phyloP scores from a whole-genome alignment of 148 eudicot species.

The Amaranthus palmeri region DNA sequence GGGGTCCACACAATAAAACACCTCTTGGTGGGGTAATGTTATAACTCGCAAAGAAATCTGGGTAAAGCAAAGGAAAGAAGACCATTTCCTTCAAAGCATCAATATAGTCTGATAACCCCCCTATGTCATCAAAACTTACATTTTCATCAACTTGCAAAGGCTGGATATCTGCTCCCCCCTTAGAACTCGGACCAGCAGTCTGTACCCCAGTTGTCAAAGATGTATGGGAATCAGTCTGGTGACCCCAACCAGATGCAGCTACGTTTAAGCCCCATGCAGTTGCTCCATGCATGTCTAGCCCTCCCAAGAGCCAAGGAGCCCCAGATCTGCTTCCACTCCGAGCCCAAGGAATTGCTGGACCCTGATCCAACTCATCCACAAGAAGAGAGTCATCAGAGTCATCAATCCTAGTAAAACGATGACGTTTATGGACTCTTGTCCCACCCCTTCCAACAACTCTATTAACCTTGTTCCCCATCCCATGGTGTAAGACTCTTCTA shows the following conservation, averaged over 20 bases:
- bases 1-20: slow-evolving; percentile 95
- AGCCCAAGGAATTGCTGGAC: slow-evolving; percentile 94
- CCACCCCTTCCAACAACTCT: slow-evolving; percentile 91
- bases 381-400: slow-evolving; percentile 99
- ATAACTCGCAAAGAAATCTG: slow-evolving; percentile 95
- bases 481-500: slow-evolving; percentile 84
- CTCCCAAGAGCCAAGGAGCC: slow-evolving; percentile 93
- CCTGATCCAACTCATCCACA: slow-evolving; percentile 97
- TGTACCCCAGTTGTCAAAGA: slow-evolving; percentile 70
- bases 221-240: slow-evolving; percentile 69
- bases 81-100: slow-evolving; percentile 98
- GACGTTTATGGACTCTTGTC: slow-evolving; percentile 84
- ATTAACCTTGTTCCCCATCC: slow-evolving; percentile 79
- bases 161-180: slow-evolving; percentile 99
- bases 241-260: slow-evolving; percentile 99
- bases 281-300: slow-evolving; percentile 76
- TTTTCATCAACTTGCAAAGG: slow-evolving; percentile 92
- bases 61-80: slow-evolving; percentile 90
- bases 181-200: slow-evolving; percentile 99
- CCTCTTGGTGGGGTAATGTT: slow-evolving; percentile 98
- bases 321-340: slow-evolving; percentile 82
- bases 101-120: slow-evolving; percentile 90
- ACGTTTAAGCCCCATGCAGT: slow-evolving; percentile 83
- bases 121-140: slow-evolving; percentile 90
- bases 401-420: slow-evolving; percentile 76